Conservation (phyloP, 2,329 filamentous ascomycete species). For the Aspergillus sp. region DNA sequence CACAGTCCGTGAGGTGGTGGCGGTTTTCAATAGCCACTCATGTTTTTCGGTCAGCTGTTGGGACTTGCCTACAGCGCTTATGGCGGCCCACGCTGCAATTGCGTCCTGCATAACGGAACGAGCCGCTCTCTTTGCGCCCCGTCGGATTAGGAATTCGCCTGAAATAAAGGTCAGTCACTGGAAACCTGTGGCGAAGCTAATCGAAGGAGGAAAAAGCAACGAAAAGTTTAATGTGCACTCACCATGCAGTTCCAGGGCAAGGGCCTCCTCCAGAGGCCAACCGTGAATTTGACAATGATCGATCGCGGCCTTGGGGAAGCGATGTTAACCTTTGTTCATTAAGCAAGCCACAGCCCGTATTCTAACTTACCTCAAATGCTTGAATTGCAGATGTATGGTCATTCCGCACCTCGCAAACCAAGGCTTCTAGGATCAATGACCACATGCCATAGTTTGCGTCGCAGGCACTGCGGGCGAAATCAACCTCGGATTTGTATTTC, state of each 20-base stretch:
- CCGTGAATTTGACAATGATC: conserved; percentile 59
- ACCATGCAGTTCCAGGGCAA: conserved; percentile 60
- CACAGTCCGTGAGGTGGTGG: conserved; percentile 48
- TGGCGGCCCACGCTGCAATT: conserved; percentile 57
- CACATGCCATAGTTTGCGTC: conserved; percentile 60
- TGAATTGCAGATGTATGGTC: conserved; percentile 47
- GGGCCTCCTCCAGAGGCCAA: conserved; percentile 58
- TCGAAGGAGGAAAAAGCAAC: conserved; percentile 1
- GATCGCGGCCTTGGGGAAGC: conserved; percentile 51
- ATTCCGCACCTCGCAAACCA: conserved; percentile 50
- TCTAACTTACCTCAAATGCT: conserved; percentile 30
- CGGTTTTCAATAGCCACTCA: conserved; percentile 59
- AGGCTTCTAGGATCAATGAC: conserved; percentile 55
- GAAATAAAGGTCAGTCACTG: conserved; percentile 2
- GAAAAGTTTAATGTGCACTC: conserved; percentile 6
- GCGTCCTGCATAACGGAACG: conserved; percentile 57
- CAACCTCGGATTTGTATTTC: conserved; percentile 51
- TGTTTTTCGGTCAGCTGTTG: conserved; percentile 57
- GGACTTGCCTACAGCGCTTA: conserved; percentile 59
- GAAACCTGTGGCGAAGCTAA: neutral
- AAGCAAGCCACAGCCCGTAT: neutral
- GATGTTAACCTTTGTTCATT: neutral
- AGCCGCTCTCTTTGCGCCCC: conserved; percentile 58
- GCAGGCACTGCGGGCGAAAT: conserved; percentile 52
- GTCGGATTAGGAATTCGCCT: conserved; percentile 54